Evolutionary conservation across 1,139 yeast genomes (phyloP).

Genomic region (Taphrina wiesneri): DNA sequence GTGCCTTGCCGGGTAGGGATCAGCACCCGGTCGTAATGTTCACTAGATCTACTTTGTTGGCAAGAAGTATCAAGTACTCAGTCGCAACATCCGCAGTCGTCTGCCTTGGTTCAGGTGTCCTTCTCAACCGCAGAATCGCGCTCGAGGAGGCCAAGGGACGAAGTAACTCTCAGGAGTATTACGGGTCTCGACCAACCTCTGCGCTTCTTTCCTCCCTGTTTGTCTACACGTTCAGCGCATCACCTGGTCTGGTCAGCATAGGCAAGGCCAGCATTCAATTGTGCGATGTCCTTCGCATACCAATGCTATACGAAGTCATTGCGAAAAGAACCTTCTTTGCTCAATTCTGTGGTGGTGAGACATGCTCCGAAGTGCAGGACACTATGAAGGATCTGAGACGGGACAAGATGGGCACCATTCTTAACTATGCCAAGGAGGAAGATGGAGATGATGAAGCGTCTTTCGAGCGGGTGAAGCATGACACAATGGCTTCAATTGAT

Average conservation of each 20-base stretch:
- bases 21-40: too few relatives aligned
- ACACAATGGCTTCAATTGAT: conserved; percentile 62
- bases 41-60: not conserved
- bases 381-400: conserved; percentile 68
- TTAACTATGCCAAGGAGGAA: conserved; percentile 88
- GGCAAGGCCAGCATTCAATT: conserved; percentile 13
- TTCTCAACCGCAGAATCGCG: not conserved
- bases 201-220: conserved; percentile 10
- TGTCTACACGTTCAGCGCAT: conserved; percentile 31
- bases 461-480: conserved; percentile 58
- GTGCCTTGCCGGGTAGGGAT: too few relatives aligned
- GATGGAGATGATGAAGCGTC: conserved; percentile 64
- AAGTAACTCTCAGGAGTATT: conserved; percentile 3
- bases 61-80: not conserved
- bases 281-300: conserved; percentile 27
- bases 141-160: not conserved
- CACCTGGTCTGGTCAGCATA: conserved; percentile 21
- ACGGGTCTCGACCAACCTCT: not conserved
- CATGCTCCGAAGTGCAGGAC: conserved; percentile 62
- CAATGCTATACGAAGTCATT: conserved; percentile 13
- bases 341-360: conserved; percentile 77
- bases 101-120: conserved; percentile 1
- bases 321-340: conserved; percentile 50
- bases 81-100: not conserved
- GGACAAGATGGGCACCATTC: conserved; percentile 90